Evolutionary conservation across 108 stramenopile species (phyloP), one percentile per base, ranked within the genome.

Genomic region (Cyclotella kingstonii): DNA sequence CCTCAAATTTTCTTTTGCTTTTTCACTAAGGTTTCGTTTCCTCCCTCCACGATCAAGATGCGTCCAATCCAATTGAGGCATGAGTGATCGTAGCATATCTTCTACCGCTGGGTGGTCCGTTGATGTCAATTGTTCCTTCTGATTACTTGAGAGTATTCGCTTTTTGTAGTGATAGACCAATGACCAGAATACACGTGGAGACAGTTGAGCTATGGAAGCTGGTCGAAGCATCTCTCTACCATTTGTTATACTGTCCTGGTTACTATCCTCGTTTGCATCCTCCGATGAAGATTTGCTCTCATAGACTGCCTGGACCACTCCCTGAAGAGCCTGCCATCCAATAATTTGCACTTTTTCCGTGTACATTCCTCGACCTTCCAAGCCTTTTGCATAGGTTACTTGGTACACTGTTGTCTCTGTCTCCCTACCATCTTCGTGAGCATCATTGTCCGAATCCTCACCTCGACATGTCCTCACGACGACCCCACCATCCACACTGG

Each of bases 1-100:
- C 21, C 84, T 80, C 53, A 82, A 56, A 65, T 94, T 90, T 40
- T 91, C 89, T 53, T 60, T 55, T 0, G 93, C 93, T 76, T 94
- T 94, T 53, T 85, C 93, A 41, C 83, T 86, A 23, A 85, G 49
- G 25, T 38, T 39, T 38, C 77, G 29, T 60, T 78, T 81, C 50
- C 85, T 80, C 27, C 76, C 82, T 41, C 88, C 77, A 18, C 84
- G 79, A 27, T 87, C 79, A 34, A 94, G 70, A 76, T 86, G 90
- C 0, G 81, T 68, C 93, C 89, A 94, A 56, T 89, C 83, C 54
- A 85, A 56, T 31, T 84, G 40, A 22, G 91, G 91, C 57, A 86
- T 60, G 3, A 81, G 34, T 18, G 23, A 18, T 40, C 73, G 70
- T 15, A 82, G 73, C 63, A 81, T 80, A 14, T 65, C 82, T 52